Base-by-base conservation (phyloP, 768 basidiomycete species). In the Amanita pseudoporphyria region DNA sequence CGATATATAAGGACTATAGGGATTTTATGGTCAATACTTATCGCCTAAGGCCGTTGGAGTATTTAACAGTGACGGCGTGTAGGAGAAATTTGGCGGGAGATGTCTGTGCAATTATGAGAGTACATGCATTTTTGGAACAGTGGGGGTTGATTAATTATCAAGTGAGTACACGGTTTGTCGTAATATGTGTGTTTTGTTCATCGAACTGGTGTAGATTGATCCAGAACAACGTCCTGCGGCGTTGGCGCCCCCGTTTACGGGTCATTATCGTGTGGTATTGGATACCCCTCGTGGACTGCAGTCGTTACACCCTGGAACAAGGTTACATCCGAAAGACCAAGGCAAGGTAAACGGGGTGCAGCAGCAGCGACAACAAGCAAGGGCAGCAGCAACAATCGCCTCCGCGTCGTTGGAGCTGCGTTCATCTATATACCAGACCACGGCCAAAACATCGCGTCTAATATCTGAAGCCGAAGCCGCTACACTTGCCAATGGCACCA, bases 11-110 rank as follows among this genome's bases (percentile, higher is more conserved):
- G 66, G 95, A 99, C 64, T 99, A 99, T 61, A 82, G 96, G 53
- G 95, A 99, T 73, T 99, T 99, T 58, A 99, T 99, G 95, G 81
- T 99, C 65, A 97, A 99, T 70, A 93, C 96, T 1, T 98, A 97
- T 67, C 77, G 96, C 45, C 74, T 99, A 33, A 77, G 96, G 45
- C 96, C 96, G 1, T 78, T 78, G 19, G 96, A 99, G 64, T 99
- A 99, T 59, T 76, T 99, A 51, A 99, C 96, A 14, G 89, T 98
- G 52, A 99, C 96, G 1, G 95, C 95, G 1, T 99, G 96, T 63
- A 67, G 96, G 61, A 71, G 96, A 55, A 99, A 99, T 67, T 67
- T 99, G 55, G 95, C 95, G 4, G 96, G 96, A 39, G 96, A 99
- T 64, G 96, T 98, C 5, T 97, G 96, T 60, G 92, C 91, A 21